Evolutionary conservation across 257 asterid genomes (phyloP), one percentile per base, ranked within the genome.

Genomic region (Solanum dulcamara): DNA sequence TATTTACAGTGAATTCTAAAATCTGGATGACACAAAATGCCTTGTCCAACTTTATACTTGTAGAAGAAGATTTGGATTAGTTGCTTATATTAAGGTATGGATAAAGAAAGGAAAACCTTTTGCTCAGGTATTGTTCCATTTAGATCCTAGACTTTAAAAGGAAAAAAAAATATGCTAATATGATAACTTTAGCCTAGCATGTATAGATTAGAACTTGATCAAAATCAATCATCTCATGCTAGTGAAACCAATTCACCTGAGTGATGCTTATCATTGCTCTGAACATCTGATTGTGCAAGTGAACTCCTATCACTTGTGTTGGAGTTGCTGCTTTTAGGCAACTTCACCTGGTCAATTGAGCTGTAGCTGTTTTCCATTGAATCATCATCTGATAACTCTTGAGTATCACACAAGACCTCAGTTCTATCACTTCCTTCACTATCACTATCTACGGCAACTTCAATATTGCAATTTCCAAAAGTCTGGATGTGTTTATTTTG

Each of bases 331-430:
- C 38, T 81, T 57, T 87, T 87, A 68, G 51, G 57, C 26, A 55
- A 75, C 59, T 86, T 87, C 89, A 81, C 88, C 40, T 59, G 64
- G 81, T 86, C 89, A 67, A 60, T 48, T 12, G 90, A 75, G 81
- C 72, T 59, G 80, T 4, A 86, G 70, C 84, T 86, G 35, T 28
- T 82, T 86, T 87, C 87, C 77, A 57, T 77, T 17, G 87, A 28
- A 42, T 86, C 90, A 50, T 88, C 93, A 85, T 85, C 92, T 22
- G 90, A 91, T 57, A 91, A 75, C 74, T 62, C 89, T 86, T 90
- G 91, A 81, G 95, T 89, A 80, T 93, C 93, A 87, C 85, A 86
- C 68, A 88, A 68, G 85, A 85, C 85, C 86, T 92, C 91, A 24
- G 89, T 88, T 71, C 85, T 85, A 88, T 87, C 84, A 66, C 89